Evolutionary conservation across 202 grass and related monocot genomes (phyloP), one percentile per base, ranked within the genome.

Genomic region (Setaria viridis): DNA sequence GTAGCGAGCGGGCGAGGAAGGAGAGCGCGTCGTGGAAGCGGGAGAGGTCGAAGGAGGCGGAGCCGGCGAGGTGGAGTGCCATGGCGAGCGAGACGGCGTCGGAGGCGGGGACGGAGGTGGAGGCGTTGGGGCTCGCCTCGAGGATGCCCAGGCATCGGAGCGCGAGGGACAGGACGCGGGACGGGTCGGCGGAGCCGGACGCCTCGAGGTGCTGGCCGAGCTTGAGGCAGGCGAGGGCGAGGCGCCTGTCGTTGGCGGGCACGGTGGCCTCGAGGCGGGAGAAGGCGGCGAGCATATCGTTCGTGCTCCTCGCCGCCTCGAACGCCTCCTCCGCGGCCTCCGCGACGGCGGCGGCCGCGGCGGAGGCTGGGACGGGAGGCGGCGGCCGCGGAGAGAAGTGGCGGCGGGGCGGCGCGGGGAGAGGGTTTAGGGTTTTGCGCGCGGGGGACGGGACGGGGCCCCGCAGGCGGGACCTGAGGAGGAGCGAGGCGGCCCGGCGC

Each of bases 151-250:
- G 50, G 49, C 91, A 87, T 16, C 95, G 90, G 64, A 98, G 85
- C 8, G 87, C 91, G 30, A 95, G 89, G 39, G 65, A 15, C 53
- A 99, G 89, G 78, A 99, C 33, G 58, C 88, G 80, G 35, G 90
- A 88, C 12, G 91, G 60, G 13, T 95, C 76, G 2, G 62, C 76
- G 42, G 80, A 75, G 77, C 78, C 90, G 2, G 88, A 91, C 2
- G 91, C 79, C 2, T 99, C 96, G 48, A 99, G 91, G 76, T 95
- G 93, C 87, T 99, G 96, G 43, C 96, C 96, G 53, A 99, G 93
- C 88, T 99, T 99, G 60, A 99, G 78, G 88, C 96, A 99, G 74
- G 96, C 96, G 42, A 99, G 89, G 7, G 89, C 93, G 34, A 98
- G 95, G 59, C 83, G 86, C 68, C 50, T 77, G 84, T 95, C 90